Evolutionary conservation across 2,329 filamentous ascomycete species (phyloP), one percentile per base, ranked within the genome.

Genomic region (Furcasterigmium sp.): DNA sequence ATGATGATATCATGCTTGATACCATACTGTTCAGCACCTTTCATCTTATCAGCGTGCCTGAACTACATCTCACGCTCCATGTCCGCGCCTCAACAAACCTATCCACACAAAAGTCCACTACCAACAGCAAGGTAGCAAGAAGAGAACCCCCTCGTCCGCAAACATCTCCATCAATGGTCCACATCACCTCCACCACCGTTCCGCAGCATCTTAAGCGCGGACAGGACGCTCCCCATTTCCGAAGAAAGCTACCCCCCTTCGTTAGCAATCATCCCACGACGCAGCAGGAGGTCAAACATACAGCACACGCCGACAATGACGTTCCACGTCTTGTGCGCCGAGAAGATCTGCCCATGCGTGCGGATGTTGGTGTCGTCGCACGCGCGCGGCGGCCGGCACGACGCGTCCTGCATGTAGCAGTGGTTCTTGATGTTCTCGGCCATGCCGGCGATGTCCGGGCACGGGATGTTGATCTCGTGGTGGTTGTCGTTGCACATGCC

Each of bases 201-300:
- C 11, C 23, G 23, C 11, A 11, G 76, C 4, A 10, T 2, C 32
- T 35, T 29, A 39, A 8, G 25, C 37, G 8, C 25, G 25, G 15
- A 39, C 37, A 5, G 37, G 37, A 19, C 37, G 37, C 37, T 39
- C 15, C 5, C 37, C 37, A 17, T 39, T 39, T 8, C 37, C 37
- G 23, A 39, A 39, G 37, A 39, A 39, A 5, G 15, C 37, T 39
- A 29, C 3, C 4, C 6, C 15, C 3, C 11, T 26, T 9, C 11
- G 15, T 39, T 15, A 39, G 37, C 37, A 6, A 28, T 9, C 23
- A 28, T 26, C 15, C 26, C 23, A 2, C 14, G n/a, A 11, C 2
- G 4, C 25, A 5, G 8, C n/a, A 7, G 15, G n/a, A 17, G 18
- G 15, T 3, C 5, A 5, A 2, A 39, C 37, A 13, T 29, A 39